These are phyloP conservation scores for Mariannaea sp. DNA, from an alignment of 2,329 filamentous ascomycete species.

Conservation along the genomic window DNA sequence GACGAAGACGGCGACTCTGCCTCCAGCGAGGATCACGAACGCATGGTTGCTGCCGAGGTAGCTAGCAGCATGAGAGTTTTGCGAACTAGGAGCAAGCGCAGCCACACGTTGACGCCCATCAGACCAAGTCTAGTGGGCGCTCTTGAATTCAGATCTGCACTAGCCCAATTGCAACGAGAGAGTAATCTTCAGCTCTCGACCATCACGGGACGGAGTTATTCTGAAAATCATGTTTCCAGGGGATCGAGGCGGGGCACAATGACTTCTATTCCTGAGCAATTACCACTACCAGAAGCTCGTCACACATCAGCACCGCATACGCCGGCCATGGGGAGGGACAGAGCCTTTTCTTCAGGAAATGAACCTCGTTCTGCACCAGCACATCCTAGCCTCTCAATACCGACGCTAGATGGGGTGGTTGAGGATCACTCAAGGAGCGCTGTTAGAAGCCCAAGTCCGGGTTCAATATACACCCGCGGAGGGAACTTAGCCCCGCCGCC, in stretches of 20 bases:
- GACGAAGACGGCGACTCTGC: constrained; percentile 46
- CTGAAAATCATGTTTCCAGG: constrained; percentile 39
- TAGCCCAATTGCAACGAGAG: constrained; percentile 84
- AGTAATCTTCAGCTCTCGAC: constrained; percentile 74
- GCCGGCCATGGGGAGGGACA: constrained; percentile 31
- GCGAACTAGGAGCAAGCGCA: constrained; percentile 66
- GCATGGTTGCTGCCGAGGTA: constrained; percentile 78
- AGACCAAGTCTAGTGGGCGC: constrained; percentile 91
- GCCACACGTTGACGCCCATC: constrained; percentile 82
- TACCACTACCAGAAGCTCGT: constrained; percentile 17
- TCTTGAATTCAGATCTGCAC: constrained; percentile 87
- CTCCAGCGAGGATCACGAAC: constrained; percentile 59
- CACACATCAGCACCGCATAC: constrained; percentile 11
- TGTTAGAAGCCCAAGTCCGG: constrained; percentile 38
- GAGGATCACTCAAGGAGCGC: constrained; percentile 24
- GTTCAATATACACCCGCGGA: constrained; percentile 44
- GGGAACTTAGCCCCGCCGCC: constrained; percentile 51
- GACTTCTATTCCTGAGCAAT: constrained; percentile 32
- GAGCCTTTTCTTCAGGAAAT: constrained; percentile 55
- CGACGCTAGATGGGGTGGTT: constrained; percentile 28
- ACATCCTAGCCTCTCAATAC: constrained; percentile 29
- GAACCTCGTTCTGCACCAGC: constrained; percentile 23
- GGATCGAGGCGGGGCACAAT: constrained; percentile 38
- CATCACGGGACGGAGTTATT: constrained; percentile 66
- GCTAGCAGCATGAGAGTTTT: constrained; percentile 91